Evolutionary conservation across 768 basidiomycete species (phyloP), one percentile per base, ranked within the genome.

Genomic region (Strobilomyces confusus): DNA sequence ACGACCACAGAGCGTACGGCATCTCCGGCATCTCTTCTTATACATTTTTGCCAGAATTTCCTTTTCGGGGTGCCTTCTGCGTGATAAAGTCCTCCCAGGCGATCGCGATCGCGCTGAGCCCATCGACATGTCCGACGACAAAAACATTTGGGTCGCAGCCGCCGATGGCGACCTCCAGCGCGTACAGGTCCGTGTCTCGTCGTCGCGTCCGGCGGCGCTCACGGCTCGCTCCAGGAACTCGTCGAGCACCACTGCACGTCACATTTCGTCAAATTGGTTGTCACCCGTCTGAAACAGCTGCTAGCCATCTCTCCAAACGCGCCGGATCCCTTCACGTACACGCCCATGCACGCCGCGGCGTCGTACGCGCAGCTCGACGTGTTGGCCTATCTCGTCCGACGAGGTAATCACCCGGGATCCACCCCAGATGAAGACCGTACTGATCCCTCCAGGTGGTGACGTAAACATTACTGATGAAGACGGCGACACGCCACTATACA

Each of bases 101-200:
- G 55, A 64, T 59, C 58, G 58, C 57, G 60, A 64, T 67, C 51
- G 14, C 44, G 44, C 17, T 22, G 9, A 19, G 20, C 36, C 55
- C n/a, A 55, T 58, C 41, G 48, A 66, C 68, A 74, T 70, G 72
- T 19, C 58, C 47, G 60, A 50, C 51, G 69, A 45, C 43, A 70
- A 80, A 66, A 95, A 95, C 71, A 86, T 97, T 42, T 97, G 94
- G 94, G 81, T 97, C 33, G 94, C 94, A 42, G 90, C 94, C 0
- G 87, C 83, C 43, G 94, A 97, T 64, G 94, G 94, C 40, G 89
- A 97, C 72, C 69, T 95, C 32, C 71, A 72, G n/a, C 77, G 87
- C 45, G 83, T 97, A 36, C 77, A 74, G 71, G 92, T 92, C 52
- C 45, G 79, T 37, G 12, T 17, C n/a, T 17, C 36, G 15, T 5